Evolutionary conservation across 805 yeast genomes (phyloP).

Genomic region (Sungouiozyma intestinalis): DNA sequence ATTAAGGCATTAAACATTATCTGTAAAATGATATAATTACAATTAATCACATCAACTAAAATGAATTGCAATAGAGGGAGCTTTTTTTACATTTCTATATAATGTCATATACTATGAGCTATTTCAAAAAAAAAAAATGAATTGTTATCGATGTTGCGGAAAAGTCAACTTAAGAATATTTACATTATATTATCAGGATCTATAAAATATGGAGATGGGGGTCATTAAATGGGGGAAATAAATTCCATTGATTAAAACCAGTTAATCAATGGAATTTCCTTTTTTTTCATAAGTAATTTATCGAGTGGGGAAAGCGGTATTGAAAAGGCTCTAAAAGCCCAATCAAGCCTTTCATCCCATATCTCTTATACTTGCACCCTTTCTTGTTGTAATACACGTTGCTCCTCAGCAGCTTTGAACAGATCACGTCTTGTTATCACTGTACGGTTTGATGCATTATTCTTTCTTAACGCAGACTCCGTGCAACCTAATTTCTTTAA

Average conservation of each 20-base stretch:
- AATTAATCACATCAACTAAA: not conserved
- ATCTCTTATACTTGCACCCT: too few species aligned
- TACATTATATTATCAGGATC: not conserved
- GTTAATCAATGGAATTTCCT: too few species aligned
- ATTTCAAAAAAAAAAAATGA: too few species aligned
- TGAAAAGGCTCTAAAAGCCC: too few species aligned
- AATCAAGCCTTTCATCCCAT: too few species aligned
- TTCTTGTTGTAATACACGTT: constrained; percentile 1
- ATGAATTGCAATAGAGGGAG: not conserved
- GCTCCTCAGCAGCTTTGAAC: constrained; percentile 11
- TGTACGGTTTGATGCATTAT: constrained; percentile 1
- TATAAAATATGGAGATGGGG: not conserved
- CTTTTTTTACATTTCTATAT: not conserved
- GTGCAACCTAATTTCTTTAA: not conserved
- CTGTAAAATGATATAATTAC: not conserved
- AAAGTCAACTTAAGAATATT: not conserved
- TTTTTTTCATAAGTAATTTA: too few species aligned
- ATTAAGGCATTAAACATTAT: not conserved
- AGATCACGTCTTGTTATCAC: constrained; percentile 18
- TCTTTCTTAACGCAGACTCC: constrained; percentile 4
- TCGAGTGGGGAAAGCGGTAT: too few species aligned
- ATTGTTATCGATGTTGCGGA: not conserved
- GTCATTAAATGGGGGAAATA: not conserved
- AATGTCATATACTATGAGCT: not conserved
- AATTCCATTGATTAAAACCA: not conserved